phyloP scores from a whole-genome alignment of 2,329 filamentous ascomycete genomes.

The Pestalotiopsis fici region DNA sequence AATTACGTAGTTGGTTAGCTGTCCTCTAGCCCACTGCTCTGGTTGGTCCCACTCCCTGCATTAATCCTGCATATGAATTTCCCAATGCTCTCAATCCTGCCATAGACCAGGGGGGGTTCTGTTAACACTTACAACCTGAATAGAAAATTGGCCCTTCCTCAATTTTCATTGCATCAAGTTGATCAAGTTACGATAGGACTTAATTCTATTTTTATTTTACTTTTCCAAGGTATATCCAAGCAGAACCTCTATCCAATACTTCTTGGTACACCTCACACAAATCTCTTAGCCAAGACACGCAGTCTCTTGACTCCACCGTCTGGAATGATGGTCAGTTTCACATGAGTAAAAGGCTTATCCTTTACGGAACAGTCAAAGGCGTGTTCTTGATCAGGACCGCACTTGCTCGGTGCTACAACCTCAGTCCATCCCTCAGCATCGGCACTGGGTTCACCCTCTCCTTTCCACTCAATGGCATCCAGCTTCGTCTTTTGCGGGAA shows the following conservation, averaged over 20 bases:
- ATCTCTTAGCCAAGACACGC: conserved; percentile 70
- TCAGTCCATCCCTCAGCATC: conserved; percentile 65
- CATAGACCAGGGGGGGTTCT: background rate
- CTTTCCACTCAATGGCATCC: conserved; percentile 59
- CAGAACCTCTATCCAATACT: background rate
- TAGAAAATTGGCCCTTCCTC: background rate
- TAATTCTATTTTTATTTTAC: background rate
- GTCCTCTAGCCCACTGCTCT: background rate
- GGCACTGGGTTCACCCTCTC: conserved; percentile 53
- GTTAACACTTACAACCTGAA: background rate
- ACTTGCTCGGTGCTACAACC: conserved; percentile 67
- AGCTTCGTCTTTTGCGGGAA: conserved; percentile 77
- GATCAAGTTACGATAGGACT: too few relatives aligned
- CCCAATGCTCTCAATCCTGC: background rate
- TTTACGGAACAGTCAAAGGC: conserved; percentile 58
- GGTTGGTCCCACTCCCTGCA: conserved; percentile 10
- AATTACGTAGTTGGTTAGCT: background rate
- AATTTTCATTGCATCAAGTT: background rate
- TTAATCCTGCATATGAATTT: conserved; percentile 34
- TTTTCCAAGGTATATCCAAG: background rate
- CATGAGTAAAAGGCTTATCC: conserved; percentile 70
- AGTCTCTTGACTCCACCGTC: conserved; percentile 92
- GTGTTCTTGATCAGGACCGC: conserved; percentile 73
- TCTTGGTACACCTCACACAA: conserved; percentile 20
- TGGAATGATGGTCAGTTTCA: conserved; percentile 90